Evolutionary conservation across 441 rosid genomes (phyloP).

Genomic region (Corymbia calophylla): DNA sequence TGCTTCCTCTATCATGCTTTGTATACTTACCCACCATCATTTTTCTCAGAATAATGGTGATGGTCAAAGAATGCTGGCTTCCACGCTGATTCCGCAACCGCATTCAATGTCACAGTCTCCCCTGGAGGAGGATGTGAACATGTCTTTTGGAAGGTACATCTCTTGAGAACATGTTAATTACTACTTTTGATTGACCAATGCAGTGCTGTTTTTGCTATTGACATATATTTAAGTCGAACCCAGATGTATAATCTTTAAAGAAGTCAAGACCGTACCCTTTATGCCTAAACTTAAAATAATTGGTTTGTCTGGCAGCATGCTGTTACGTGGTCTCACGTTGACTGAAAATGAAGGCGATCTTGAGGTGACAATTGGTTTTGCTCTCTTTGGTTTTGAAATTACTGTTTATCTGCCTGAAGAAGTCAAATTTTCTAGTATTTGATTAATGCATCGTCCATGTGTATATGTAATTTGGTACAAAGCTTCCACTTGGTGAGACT

Average conservation of each 20-base stretch:
- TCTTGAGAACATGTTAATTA: not conserved
- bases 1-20: not conserved
- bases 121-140: conserved; percentile 82
- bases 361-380: conserved; percentile 50
- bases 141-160: conserved; percentile 96
- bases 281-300: not conserved
- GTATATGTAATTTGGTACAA: not conserved
- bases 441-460: not conserved
- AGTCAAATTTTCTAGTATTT: not conserved
- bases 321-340: conserved; percentile 79
- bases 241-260: not conserved
- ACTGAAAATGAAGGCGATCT: conserved; percentile 90
- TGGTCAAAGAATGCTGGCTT: conserved; percentile 88
- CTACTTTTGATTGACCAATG: not conserved
- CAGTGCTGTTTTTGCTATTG: not conserved
- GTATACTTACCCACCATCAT: not conserved
- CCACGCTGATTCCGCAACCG: conserved; percentile 94
- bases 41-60: conserved; percentile 58
- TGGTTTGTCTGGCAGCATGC: conserved; percentile 58
- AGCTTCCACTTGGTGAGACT: not conserved
- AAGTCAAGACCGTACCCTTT: not conserved
- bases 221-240: not conserved
- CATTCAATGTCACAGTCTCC: conserved; percentile 47
- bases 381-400: not conserved
- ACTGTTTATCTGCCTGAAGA: not conserved